A percentile compares a stretch with the other conserved stretches of the same genome.
Evolutionary conservation across 257 asterid genomes (phyloP).

Genomic region (Nicotiana tabacum): DNA sequence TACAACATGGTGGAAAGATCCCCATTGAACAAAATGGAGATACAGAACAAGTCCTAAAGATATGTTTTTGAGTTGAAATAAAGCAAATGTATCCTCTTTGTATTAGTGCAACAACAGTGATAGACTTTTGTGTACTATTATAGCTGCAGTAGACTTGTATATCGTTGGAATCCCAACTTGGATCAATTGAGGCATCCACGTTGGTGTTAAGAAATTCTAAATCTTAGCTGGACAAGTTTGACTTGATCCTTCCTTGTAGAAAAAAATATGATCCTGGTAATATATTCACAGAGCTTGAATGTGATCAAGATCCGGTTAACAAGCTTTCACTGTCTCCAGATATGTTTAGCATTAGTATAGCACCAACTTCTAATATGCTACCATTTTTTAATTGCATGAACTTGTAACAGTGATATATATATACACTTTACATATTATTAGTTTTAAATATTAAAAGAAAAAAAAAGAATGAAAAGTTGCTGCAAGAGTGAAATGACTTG

Average conservation of each 20-base stretch:
- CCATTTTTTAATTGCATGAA: no score
- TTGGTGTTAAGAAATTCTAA: not conserved
- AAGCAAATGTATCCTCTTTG: not conserved
- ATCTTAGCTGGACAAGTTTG: not conserved
- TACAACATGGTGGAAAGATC: not conserved
- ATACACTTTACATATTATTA: no score
- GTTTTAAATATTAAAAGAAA: no score
- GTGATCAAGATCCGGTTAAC: not conserved
- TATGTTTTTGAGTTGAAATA: not conserved
- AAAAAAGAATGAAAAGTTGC: no score
- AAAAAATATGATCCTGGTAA: no score
- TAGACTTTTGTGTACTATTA: not conserved
- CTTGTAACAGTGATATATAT: no score
- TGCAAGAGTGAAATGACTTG: no score
- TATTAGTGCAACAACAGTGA: not conserved
- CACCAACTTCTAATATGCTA: no score
- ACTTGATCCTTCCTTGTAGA: no score
- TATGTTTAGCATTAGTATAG: no score
- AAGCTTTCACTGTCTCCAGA: no score
- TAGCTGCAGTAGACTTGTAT: not conserved
- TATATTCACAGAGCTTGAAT: not conserved
- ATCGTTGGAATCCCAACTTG: not conserved
- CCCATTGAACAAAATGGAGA: not conserved
- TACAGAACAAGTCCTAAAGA: not conserved
- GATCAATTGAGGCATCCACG: not conserved